Evolutionary conservation across 1,284 basidiomycete species (phyloP), one percentile per base, ranked within the genome.

Genomic region (Leccinum insolens): DNA sequence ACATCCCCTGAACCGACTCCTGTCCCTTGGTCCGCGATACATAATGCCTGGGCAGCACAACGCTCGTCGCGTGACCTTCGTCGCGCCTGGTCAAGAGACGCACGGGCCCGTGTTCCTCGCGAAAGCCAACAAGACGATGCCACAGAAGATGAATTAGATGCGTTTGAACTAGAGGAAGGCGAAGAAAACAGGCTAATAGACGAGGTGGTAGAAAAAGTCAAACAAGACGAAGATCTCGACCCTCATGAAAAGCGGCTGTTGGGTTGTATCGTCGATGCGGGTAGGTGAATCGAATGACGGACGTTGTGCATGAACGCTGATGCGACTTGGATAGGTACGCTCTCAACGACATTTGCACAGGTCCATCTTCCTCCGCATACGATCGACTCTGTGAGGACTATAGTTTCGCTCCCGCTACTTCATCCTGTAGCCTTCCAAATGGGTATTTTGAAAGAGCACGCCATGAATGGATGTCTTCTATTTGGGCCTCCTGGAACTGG

Each of bases 401-500:
- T 98, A 73, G 95, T 98, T 20, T 96, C 95, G 2, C 81, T 99
- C 31, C 96, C 96, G 1, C 82, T 99, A 49, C 85, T 99, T 39
- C 91, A 96, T 76, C 96, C 96, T 3, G 85, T 89, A 62, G 95
- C 96, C 2, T 99, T 98, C 82, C 88, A 91, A 75, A 90, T 90
- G 76, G 96, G 96, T 63, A 93, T 99, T 66, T 83, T 98, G 49
- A 96, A 95, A 77, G 90, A 95, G 70, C 94, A 97, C 75, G 86
- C 89, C 14, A 95, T 96, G 85, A 91, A 89, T 7, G 95, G 95
- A 3, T 95, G 93, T 71, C 85, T 96, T 68, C 81, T 97, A 17
- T 96, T 96, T 78, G 95, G 95, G 6, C 96, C 96, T 66, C 93
- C 95, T 2, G 95, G 95, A 58, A 96, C 95, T 6, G 95, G 95